phyloP scores from a whole-genome alignment of 2,329 filamentous ascomycete genomes.

The Podosphaera aphanis region DNA sequence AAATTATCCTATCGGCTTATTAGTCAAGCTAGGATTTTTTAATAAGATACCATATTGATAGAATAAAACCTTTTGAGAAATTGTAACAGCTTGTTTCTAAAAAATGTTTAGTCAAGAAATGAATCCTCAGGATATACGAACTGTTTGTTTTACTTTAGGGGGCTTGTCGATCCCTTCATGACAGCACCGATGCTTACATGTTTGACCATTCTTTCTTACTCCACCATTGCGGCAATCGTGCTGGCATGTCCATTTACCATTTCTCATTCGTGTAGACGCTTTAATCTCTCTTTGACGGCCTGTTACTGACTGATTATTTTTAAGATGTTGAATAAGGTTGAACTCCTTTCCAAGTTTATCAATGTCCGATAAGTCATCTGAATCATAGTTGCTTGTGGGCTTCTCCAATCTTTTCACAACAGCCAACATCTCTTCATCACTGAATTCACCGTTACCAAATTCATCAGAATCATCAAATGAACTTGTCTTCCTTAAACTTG shows the following conservation, averaged over 20 bases:
- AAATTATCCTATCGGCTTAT: neutral
- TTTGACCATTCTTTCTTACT: constrained; percentile 18
- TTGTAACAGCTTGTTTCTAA: neutral
- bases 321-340: neutral
- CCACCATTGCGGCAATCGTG: constrained; percentile 32
- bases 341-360: constrained; percentile 25
- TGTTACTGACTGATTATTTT: constrained; percentile 1
- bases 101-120: neutral
- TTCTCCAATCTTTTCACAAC: constrained; percentile 12
- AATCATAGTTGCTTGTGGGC: constrained; percentile 7
- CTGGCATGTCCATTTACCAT: constrained; percentile 53
- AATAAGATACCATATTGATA: neutral
- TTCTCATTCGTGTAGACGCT: constrained; percentile 31
- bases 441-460: constrained; percentile 16
- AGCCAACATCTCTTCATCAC: constrained; percentile 21
- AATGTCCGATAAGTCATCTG: constrained; percentile 28
- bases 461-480: constrained; percentile 5
- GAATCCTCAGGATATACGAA: neutral
- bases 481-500: neutral
- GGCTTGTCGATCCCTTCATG: constrained; percentile 46
- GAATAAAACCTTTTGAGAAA: neutral
- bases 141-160: constrained; percentile 7
- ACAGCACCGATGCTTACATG: constrained; percentile 52
- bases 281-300: constrained; percentile 1
- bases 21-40: neutral